These are phyloP conservation scores for Cryptococcus sp. DNA, from an alignment of 1,284 basidiomycete genomes.

Conservation along the genomic window DNA sequence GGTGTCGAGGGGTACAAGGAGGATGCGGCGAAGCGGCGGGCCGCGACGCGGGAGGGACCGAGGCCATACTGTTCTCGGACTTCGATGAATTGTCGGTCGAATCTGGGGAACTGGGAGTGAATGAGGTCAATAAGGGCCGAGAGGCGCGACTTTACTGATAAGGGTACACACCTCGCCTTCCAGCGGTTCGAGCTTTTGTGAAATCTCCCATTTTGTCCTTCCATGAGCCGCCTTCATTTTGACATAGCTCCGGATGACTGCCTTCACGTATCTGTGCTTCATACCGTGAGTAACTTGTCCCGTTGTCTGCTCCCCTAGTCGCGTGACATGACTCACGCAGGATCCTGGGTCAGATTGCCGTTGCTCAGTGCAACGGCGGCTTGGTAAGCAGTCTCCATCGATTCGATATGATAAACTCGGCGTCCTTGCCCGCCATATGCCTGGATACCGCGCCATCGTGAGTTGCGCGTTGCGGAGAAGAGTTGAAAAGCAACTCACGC, in stretches of 20 bases:
- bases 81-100: slow-evolving; percentile 20
- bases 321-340: slow-evolving; percentile 12
- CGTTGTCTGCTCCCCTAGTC: neutral
- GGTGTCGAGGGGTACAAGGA: too few species aligned
- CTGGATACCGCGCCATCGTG: neutral
- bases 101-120: slow-evolving; percentile 17
- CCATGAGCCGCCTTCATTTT: slow-evolving; percentile 28
- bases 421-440: neutral
- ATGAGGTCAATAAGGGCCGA: neutral
- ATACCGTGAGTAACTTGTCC: neutral
- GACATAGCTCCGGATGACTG: slow-evolving; percentile 34
- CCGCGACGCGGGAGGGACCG: slow-evolving; percentile 16
- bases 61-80: slow-evolving; percentile 22
- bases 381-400: slow-evolving; percentile 9
- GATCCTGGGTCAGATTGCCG: slow-evolving; percentile 6
- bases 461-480: neutral
- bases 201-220: slow-evolving; percentile 24
- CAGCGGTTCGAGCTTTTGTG: slow-evolving; percentile 29
- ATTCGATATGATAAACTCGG: neutral
- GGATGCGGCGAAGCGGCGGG: neutral
- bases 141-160: neutral
- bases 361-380: slow-evolving; percentile 9
- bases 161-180: slow-evolving; percentile 33
- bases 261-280: slow-evolving; percentile 29
- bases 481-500: too few species aligned